Base-by-base conservation (phyloP, 2,329 filamentous ascomycete genomes). In the Diaporthe sp. region DNA sequence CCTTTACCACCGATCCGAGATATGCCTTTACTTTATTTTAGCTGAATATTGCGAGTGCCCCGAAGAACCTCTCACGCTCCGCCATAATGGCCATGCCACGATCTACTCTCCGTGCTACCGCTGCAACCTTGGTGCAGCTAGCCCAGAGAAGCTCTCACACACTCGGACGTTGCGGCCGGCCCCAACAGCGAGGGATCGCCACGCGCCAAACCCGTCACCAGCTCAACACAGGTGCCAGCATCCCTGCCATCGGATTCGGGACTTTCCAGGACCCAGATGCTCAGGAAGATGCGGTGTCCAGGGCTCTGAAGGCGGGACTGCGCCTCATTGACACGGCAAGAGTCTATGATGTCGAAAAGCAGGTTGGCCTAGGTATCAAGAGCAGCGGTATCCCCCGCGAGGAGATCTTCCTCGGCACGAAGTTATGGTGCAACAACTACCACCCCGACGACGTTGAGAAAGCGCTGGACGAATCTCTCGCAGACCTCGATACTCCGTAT, bases 241-340 rank as follows among this genome's bases (percentile, higher is more conserved):
- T 81, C 22, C 81, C 81, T 0, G 81, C 81, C 12, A 78, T 83
- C n/a, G 82, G 80, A 2, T 80, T 83, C 65, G 81, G 81, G 0
- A 82, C 80, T 6, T 82, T 82, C 53, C 79, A 83, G 53, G 79
- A 82, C n/a, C 77, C 79, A 1, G 80, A 81, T 68, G 79, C 78
- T 0, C 81, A 82, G 34, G 79, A 81, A 75, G 49, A 76, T 7
- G 78, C 79, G 12, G 81, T 82, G 2, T 67, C 37, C 17, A 58
- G 68, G 10, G 81, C 80, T 8, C 75, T 85, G 31, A 79, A 81
- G n/a, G 77, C 77, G 4, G 83, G 84, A 1, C 79, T 81, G 58
- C 81, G 84, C 1, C 81, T 82, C 6, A 85, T 86, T 57, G 84
- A 85, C 57, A 84, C 82, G 3, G 79, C 80, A 6, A 71, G 72